Conservation (phyloP, 495 filamentous ascomycete genomes). For the Neurospora cerealis region DNA sequence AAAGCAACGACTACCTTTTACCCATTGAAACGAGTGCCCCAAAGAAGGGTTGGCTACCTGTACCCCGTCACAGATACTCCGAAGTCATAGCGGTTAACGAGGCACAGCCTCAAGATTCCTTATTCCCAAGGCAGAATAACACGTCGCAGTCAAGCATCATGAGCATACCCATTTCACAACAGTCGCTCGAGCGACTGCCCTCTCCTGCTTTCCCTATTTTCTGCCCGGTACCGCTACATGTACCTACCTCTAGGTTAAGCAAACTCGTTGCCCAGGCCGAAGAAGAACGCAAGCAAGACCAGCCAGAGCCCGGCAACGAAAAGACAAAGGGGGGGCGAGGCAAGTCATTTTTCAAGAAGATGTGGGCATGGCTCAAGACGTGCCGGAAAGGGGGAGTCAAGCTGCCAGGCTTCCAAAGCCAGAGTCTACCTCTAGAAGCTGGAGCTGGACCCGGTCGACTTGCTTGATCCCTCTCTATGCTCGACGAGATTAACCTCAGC, state of each 20-base stretch:
- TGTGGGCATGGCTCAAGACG: neutral
- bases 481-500: conserved; percentile 41
- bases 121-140: neutral
- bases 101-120: neutral
- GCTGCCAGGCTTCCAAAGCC: neutral
- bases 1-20: neutral
- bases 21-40: neutral
- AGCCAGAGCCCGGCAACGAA: neutral
- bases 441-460: neutral
- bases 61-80: neutral
- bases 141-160: neutral
- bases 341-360: neutral
- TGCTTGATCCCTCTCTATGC: neutral
- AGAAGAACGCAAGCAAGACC: neutral
- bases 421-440: neutral
- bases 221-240: neutral
- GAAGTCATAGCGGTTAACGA: neutral
- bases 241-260: neutral
- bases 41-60: neutral
- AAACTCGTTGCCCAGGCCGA: neutral
- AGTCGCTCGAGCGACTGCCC: neutral
- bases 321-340: neutral
- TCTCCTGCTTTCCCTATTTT: neutral
- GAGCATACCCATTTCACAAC: neutral
- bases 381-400: neutral